phyloP scores from a whole-genome alignment of 352 stramenopile genomes.

The Phytophthora ohioensis region DNA sequence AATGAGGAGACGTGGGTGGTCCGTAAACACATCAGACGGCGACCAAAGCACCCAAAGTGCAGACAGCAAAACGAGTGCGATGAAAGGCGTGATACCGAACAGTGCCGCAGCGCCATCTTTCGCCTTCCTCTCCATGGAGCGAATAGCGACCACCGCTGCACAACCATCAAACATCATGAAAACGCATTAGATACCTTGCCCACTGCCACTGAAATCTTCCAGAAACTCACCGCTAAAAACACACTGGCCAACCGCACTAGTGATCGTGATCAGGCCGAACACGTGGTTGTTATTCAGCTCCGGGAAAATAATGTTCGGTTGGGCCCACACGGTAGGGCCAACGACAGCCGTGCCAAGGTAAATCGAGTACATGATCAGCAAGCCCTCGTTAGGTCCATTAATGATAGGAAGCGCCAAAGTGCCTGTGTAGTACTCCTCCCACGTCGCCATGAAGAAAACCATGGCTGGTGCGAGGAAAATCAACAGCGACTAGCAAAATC shows the following conservation, averaged over 20 bases:
- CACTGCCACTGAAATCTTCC: not conserved
- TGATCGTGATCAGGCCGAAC: constrained; percentile 81
- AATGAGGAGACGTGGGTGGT: constrained; percentile 86
- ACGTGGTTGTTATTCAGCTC: constrained; percentile 82
- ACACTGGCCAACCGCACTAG: constrained; percentile 70
- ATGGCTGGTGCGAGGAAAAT: constrained; percentile 74
- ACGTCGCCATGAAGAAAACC: constrained; percentile 98
- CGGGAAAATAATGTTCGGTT: constrained; percentile 68
- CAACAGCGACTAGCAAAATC: constrained; percentile 68
- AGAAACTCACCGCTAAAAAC: constrained; percentile 67
- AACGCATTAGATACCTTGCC: not conserved
- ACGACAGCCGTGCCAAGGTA: constrained; percentile 76
- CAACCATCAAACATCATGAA: constrained; percentile 6
- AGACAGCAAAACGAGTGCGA: constrained; percentile 72
- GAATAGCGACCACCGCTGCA: constrained; percentile 71
- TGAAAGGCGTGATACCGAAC: constrained; percentile 71
- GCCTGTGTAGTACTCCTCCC: constrained; percentile 98
- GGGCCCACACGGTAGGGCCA: constrained; percentile 71
- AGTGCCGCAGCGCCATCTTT: constrained; percentile 73
- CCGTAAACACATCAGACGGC: constrained; percentile 82
- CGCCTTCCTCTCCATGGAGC: constrained; percentile 64
- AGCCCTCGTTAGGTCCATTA: constrained; percentile 97
- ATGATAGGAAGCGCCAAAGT: constrained; percentile 94
- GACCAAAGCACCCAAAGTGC: constrained; percentile 82
- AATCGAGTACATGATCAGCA: constrained; percentile 91